Conservation (phyloP, 306 rosid species). For the Dalbergia cochinchinensis region DNA sequence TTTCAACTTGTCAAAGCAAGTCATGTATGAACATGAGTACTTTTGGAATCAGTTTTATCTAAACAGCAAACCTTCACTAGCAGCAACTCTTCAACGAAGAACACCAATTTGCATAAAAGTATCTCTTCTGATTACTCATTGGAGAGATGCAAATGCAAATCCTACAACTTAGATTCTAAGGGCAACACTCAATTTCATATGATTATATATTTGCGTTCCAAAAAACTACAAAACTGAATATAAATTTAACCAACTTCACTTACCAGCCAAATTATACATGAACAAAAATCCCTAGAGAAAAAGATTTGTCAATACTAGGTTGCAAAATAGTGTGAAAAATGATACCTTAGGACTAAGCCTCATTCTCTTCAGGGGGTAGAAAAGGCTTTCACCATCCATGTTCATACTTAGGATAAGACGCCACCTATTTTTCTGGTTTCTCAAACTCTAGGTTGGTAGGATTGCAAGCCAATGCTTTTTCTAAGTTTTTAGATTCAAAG, state of each 20-base stretch:
- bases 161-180: slow-evolving; percentile 29
- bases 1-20: no score
- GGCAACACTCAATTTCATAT: slow-evolving; percentile 1
- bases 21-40: not conserved
- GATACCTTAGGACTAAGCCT: slow-evolving; percentile 62
- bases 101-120: slow-evolving; percentile 10
- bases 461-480: slow-evolving; percentile 84
- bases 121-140: not conserved
- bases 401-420: slow-evolving; percentile 92
- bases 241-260: slow-evolving; percentile 47
- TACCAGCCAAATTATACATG: slow-evolving; percentile 33
- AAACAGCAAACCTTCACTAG: no score
- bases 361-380: slow-evolving; percentile 69
- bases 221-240: slow-evolving; percentile 50
- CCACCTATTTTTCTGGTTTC: slow-evolving; percentile 93
- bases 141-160: slow-evolving; percentile 28
- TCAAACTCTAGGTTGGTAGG: slow-evolving; percentile 80
- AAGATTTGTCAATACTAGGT: slow-evolving; percentile 19
- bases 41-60: not conserved
- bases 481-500: slow-evolving; percentile 76
- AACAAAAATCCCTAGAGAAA: slow-evolving; percentile 21
- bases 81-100: no score
- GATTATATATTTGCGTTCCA: slow-evolving; percentile 11
- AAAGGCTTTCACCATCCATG: slow-evolving; percentile 89
- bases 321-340: slow-evolving; percentile 22